phyloP scores from a whole-genome alignment of 1,139 yeast species.

The Blastobotrys ciferrii region DNA sequence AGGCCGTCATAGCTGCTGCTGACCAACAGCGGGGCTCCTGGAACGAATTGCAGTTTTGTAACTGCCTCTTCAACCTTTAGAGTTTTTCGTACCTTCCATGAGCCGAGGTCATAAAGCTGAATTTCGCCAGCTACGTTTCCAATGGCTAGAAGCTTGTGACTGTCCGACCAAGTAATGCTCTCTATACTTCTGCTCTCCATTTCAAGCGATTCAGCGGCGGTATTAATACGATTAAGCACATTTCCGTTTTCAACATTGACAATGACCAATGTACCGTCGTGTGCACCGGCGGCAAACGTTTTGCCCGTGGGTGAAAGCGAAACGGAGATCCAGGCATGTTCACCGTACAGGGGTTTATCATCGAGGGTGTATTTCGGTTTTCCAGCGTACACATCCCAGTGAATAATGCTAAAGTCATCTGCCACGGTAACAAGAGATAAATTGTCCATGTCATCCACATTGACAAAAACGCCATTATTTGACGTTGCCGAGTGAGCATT shows the following conservation, averaged over 20 bases:
- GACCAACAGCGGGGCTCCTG: constrained; percentile 55
- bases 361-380: constrained; percentile 58
- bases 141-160: constrained; percentile 64
- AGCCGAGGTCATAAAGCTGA: constrained; percentile 72
- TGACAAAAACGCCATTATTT: constrained; percentile 71
- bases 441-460: constrained; percentile 56
- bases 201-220: constrained; percentile 57
- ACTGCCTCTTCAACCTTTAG: constrained; percentile 75
- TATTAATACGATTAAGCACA: constrained; percentile 53
- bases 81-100: constrained; percentile 81
- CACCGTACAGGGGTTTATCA: constrained; percentile 59
- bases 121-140: constrained; percentile 90
- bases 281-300: constrained; percentile 66
- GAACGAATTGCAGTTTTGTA: constrained; percentile 71
- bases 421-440: constrained; percentile 71
- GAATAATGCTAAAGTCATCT: constrained; percentile 84
- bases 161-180: constrained; percentile 77
- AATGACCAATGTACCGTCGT: constrained; percentile 80
- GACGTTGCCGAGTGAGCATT: constrained; percentile 76
- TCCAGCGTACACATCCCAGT: constrained; percentile 87
- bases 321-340: constrained; percentile 85
- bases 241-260: constrained; percentile 73
- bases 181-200: constrained; percentile 81
- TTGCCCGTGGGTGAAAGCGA: constrained; percentile 49
- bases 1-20: constrained; percentile 84